Conservation (phyloP, 1,284 basidiomycete species). For the Neotropicomus parvogracilis region DNA sequence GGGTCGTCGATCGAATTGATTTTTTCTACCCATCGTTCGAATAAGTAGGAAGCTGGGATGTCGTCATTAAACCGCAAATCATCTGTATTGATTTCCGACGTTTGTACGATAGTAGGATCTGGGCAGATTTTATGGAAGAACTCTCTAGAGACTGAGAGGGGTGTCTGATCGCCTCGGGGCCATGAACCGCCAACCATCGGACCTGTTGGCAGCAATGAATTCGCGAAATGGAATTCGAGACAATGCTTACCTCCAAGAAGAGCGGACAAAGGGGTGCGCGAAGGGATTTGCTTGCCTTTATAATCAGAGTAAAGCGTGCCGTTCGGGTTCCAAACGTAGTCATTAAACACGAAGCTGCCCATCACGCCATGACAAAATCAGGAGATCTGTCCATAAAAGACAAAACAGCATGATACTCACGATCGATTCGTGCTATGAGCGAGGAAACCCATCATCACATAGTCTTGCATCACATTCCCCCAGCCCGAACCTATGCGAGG, state of each 20-base stretch:
- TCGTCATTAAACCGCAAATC: slow-evolving; percentile 27
- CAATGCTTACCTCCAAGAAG: slow-evolving; percentile 27
- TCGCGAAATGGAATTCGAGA: background rate
- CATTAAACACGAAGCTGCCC: slow-evolving; percentile 39
- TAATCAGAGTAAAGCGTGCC: slow-evolving; percentile 31
- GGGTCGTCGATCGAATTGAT: slow-evolving; percentile 33
- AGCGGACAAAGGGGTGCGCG: slow-evolving; percentile 37
- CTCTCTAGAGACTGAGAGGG: slow-evolving; percentile 34
- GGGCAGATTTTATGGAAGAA: slow-evolving; percentile 41
- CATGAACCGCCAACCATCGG: slow-evolving; percentile 39
- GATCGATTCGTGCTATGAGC: slow-evolving; percentile 33
- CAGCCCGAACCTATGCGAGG: slow-evolving; percentile 35
- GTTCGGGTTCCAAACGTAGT: slow-evolving; percentile 36
- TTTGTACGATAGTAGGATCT: slow-evolving; percentile 29
- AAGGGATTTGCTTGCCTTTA: slow-evolving; percentile 34
- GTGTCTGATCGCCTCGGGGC: slow-evolving; percentile 31
- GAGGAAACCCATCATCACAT: slow-evolving; percentile 34
- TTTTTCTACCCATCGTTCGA: slow-evolving; percentile 36
- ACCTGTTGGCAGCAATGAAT: slow-evolving; percentile 24
- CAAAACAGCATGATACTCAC: slow-evolving; percentile 24
- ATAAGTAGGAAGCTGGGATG: slow-evolving; percentile 21
- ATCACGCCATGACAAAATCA: slow-evolving; percentile 2
- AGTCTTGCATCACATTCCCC: slow-evolving; percentile 44
- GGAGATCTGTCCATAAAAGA: background rate
- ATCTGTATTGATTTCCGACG: slow-evolving; percentile 28